A percentile compares a stretch with the other conserved stretches of the same genome.
phyloP scores from a whole-genome alignment of 768 basidiomycete species.

The Psilocybe sp. region DNA sequence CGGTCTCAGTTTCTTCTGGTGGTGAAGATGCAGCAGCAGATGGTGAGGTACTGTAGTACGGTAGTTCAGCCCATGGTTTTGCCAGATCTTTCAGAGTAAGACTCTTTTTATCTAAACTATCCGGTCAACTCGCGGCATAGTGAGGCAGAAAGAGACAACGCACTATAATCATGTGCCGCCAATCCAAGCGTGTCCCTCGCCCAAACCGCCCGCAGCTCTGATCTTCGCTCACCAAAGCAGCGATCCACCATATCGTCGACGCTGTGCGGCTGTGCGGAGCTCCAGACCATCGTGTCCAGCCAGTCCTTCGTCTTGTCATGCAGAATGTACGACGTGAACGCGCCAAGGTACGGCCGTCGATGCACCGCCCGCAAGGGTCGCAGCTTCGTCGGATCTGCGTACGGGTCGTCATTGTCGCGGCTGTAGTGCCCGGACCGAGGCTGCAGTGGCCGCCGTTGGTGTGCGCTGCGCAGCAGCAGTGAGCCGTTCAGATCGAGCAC shows the following conservation, averaged over 20 bases:
- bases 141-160: conserved; percentile 26
- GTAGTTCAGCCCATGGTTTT: conserved; percentile 56
- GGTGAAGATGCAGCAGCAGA: neutral
- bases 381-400: conserved; percentile 19
- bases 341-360: conserved; percentile 62
- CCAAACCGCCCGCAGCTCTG: conserved; percentile 64
- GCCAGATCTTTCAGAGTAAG: conserved; percentile 74
- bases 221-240: conserved; percentile 46
- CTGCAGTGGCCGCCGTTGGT: conserved; percentile 14
- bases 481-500: conserved; percentile 78
- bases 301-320: conserved; percentile 55
- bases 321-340: conserved; percentile 65
- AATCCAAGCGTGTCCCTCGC: conserved; percentile 77
- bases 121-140: neutral
- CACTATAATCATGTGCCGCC: conserved; percentile 59
- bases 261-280: conserved; percentile 79
- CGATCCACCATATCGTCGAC: conserved; percentile 71
- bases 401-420: conserved; percentile 14
- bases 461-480: conserved; percentile 58
- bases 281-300: conserved; percentile 89
- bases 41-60: conserved; percentile 3
- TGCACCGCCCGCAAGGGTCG: conserved; percentile 38
- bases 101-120: conserved; percentile 35
- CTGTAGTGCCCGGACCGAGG: neutral
- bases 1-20: neutral